Percentiles rank a stretch among this genome's conserved stretches.
Conservation (phyloP, 2,329 filamentous ascomycete species). For the Colletotrichum gloeosporioides region DNA sequence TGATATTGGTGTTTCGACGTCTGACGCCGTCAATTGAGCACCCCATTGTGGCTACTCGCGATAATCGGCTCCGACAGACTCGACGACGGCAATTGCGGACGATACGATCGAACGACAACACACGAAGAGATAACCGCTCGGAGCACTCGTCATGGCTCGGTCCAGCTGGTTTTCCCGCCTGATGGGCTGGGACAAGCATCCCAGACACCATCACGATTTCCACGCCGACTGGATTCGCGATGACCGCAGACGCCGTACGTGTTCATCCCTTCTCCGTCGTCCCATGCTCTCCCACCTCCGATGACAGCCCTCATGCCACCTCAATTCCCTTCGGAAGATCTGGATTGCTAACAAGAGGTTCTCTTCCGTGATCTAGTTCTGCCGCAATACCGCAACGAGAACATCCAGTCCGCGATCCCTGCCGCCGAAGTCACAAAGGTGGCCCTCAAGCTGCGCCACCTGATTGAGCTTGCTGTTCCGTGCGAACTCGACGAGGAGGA, state of each 20-base stretch:
- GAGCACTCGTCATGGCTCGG: slow-evolving; percentile 25
- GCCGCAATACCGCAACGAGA: slow-evolving; percentile 63
- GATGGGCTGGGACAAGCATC: slow-evolving; percentile 40
- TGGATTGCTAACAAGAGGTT: slow-evolving; percentile 1
- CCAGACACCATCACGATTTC: slow-evolving; percentile 33
- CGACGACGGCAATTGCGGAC: not conserved
- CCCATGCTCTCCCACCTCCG: not conserved
- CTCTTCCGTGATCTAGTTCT: slow-evolving; percentile 57
- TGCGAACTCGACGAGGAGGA: slow-evolving; percentile 83
- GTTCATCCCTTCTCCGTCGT: not conserved
- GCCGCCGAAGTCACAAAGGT: slow-evolving; percentile 86
- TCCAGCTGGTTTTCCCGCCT: slow-evolving; percentile 34
- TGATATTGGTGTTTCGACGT: not conserved
- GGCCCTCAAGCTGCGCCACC: slow-evolving; percentile 86
- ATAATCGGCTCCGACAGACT: not conserved
- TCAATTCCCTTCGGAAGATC: not conserved
- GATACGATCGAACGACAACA: not conserved
- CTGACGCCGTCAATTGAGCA: not conserved
- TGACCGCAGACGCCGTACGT: slow-evolving; percentile 50
- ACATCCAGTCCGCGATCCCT: slow-evolving; percentile 71
- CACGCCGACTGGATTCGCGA: slow-evolving; percentile 43
- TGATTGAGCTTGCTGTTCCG: slow-evolving; percentile 87
- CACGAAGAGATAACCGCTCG: not conserved
- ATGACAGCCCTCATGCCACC: not conserved
- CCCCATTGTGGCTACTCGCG: not conserved